phyloP scores from a whole-genome alignment of 2,329 filamentous ascomycete genomes.

The Epichloe aotearoae region DNA sequence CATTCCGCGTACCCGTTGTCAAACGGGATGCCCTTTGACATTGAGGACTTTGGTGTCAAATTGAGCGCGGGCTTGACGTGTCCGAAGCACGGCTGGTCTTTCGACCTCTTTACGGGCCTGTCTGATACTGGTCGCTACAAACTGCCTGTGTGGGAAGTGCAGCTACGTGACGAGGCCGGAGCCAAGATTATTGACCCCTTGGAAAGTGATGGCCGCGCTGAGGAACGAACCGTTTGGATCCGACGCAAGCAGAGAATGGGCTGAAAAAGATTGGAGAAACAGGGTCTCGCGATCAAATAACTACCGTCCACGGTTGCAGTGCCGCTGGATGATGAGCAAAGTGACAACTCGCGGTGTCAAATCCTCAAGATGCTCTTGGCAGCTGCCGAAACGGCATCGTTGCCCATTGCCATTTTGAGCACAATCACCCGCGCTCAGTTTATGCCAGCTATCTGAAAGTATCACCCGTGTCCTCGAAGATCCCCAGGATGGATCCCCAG shows the following conservation, averaged over 20 bases:
- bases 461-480: too few relatives aligned
- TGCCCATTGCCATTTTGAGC: too few relatives aligned
- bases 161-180: conserved; percentile 27
- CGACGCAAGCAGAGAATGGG: conserved; percentile 28
- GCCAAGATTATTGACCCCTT: conserved; percentile 4
- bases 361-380: not conserved
- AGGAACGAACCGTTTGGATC: conserved; percentile 28
- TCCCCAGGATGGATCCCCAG: too few relatives aligned
- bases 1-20: conserved; percentile 56
- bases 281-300: not conserved
- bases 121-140: conserved; percentile 49
- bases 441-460: too few relatives aligned
- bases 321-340: too few relatives aligned
- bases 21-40: conserved; percentile 50
- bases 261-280: not conserved
- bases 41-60: conserved; percentile 57
- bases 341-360: too few relatives aligned
- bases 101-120: conserved; percentile 51
- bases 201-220: not conserved
- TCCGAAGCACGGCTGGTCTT: conserved; percentile 59
- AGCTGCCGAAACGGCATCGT: not conserved
- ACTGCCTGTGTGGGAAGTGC: conserved; percentile 50
- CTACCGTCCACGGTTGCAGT: not conserved
- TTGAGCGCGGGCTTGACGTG: conserved; percentile 51
- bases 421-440: too few relatives aligned